Evolutionary conservation across 257 asterid species (phyloP).

Genomic region (Solanum microdontum): DNA sequence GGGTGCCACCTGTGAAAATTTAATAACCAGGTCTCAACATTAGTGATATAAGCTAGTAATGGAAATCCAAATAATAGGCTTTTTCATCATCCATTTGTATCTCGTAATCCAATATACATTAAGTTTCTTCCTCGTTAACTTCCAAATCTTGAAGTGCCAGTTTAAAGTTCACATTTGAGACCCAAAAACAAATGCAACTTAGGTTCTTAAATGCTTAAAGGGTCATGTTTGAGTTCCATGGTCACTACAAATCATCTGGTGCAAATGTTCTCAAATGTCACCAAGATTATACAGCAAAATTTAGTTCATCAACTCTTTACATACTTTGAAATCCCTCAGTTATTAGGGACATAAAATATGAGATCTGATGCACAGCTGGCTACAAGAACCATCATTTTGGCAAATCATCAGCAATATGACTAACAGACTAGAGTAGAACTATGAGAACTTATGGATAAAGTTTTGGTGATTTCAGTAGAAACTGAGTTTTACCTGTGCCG

Average conservation of each 20-base stretch:
- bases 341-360: not conserved
- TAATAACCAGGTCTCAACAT: constrained; percentile 8
- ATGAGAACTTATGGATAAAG: constrained; percentile 1
- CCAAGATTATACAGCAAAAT: not conserved
- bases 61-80: not conserved
- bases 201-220: not conserved
- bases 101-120: not conserved
- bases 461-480: not conserved
- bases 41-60: not conserved
- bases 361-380: not conserved
- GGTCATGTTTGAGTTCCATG: not conserved
- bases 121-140: not conserved
- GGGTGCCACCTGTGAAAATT: constrained; percentile 72
- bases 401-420: not conserved
- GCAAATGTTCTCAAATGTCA: not conserved
- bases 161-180: not conserved
- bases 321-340: not conserved
- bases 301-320: not conserved
- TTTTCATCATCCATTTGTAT: not conserved
- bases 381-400: not conserved
- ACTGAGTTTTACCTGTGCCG: constrained; percentile 69
- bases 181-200: not conserved
- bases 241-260: not conserved
- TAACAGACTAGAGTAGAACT: not conserved
- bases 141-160: not conserved